phyloP scores from a whole-genome alignment of 805 yeast species.

The Kazachstania viticola region DNA sequence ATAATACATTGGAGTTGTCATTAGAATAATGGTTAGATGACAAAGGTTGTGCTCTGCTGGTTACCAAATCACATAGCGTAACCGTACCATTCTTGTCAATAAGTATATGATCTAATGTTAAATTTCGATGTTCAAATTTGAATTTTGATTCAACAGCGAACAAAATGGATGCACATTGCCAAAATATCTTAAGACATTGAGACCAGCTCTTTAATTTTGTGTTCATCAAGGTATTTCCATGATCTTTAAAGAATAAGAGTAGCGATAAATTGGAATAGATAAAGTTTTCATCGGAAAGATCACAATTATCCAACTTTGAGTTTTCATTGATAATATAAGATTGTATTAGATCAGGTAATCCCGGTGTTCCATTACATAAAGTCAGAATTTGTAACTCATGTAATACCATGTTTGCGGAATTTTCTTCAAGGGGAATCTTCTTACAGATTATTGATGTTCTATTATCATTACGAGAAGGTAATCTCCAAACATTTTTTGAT shows the following conservation, averaged over 20 bases:
- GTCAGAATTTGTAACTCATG: slow-evolving; percentile 19
- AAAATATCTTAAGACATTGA: slow-evolving; percentile 33
- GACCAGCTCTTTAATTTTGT: slow-evolving; percentile 12
- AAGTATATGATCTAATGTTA: slow-evolving; percentile 55
- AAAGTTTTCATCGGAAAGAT: background rate
- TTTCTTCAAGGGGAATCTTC: slow-evolving; percentile 10
- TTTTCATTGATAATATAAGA: slow-evolving; percentile 13
- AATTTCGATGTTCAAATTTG: slow-evolving; percentile 60
- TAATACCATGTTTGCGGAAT: slow-evolving; percentile 13
- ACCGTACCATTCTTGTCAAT: slow-evolving; percentile 32
- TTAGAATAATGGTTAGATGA: too few species aligned
- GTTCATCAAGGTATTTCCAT: slow-evolving; percentile 16
- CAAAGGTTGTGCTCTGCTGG: slow-evolving; percentile 35
- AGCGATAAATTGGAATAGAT: slow-evolving; percentile 2
- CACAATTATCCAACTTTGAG: too few species aligned
- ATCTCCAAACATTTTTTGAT: slow-evolving; percentile 13
- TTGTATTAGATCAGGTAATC: slow-evolving; percentile 17
- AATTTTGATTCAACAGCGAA: slow-evolving; percentile 39
- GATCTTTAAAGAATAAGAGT: slow-evolving; percentile 18
- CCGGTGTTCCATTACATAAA: slow-evolving; percentile 20
- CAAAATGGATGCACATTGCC: slow-evolving; percentile 39
- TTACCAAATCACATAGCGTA: slow-evolving; percentile 46
- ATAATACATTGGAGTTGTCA: slow-evolving; percentile 23
- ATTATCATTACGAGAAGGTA: slow-evolving; percentile 6
- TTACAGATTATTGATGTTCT: slow-evolving; percentile 13